Evolutionary conservation across 1,284 basidiomycete species (phyloP).

Genomic region (Papiliotrema flavescens): DNA sequence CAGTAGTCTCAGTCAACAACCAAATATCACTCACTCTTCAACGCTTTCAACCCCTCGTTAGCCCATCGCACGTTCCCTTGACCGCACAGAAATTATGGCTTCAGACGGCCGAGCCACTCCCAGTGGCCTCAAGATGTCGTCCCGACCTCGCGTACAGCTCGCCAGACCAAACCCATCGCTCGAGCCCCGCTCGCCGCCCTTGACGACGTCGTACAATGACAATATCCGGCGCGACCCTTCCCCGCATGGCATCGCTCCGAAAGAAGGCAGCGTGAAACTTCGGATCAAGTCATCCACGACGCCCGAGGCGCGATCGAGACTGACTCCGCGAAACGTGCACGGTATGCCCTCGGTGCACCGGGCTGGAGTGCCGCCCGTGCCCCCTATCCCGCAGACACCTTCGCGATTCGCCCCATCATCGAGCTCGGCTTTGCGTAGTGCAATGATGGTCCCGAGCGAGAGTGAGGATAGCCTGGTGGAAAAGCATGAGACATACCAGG

Average conservation of each 20-base stretch:
- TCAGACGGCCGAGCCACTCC: too few species aligned
- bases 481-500: neutral
- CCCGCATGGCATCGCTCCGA: constrained; percentile 9
- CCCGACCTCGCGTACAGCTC: neutral
- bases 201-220: constrained; percentile 23
- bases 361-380: neutral
- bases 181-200: constrained; percentile 20
- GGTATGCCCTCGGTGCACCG: too few species aligned
- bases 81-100: too few species aligned
- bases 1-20: too few species aligned
- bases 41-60: too few species aligned
- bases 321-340: constrained; percentile 19
- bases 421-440: neutral
- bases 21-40: too few species aligned
- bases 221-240: constrained; percentile 9
- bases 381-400: neutral
- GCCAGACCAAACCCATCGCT: neutral
- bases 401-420: neutral
- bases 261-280: constrained; percentile 28
- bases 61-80: too few species aligned
- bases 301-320: constrained; percentile 38
- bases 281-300: constrained; percentile 43
- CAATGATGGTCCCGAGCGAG: constrained; percentile 12
- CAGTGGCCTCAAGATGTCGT: constrained; percentile 1
- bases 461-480: constrained; percentile 22